Conservation (phyloP, 345 rosid species). For the Lepidium aucheri region DNA sequence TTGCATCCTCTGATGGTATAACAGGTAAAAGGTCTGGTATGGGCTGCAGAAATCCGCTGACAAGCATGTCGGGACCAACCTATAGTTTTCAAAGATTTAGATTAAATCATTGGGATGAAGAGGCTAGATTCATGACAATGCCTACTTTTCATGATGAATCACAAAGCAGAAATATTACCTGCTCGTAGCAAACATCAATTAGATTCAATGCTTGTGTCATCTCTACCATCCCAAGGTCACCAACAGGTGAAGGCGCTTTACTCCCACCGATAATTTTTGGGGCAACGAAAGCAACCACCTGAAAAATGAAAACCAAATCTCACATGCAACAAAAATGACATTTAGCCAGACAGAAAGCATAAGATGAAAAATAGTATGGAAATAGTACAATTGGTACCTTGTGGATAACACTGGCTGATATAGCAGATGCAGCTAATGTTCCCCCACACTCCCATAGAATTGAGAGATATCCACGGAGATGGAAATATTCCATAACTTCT, state of each 20-base stretch:
- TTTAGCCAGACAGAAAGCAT: background rate
- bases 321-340: background rate
- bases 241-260: slow-evolving; percentile 85
- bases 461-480: slow-evolving; percentile 85
- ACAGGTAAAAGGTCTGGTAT: slow-evolving; percentile 74
- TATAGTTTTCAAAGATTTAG: slow-evolving; percentile 24
- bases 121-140: background rate
- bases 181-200: slow-evolving; percentile 72
- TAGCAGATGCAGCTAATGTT: slow-evolving; percentile 83
- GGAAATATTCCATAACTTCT: slow-evolving; percentile 94
- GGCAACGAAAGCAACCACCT: slow-evolving; percentile 91
- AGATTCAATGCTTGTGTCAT: slow-evolving; percentile 94
- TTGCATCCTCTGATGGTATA: slow-evolving; percentile 74
- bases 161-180: slow-evolving; percentile 35
- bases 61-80: slow-evolving; percentile 95
- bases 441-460: slow-evolving; percentile 98
- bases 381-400: slow-evolving; percentile 37
- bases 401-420: slow-evolving; percentile 81
- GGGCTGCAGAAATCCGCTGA: slow-evolving; percentile 90
- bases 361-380: background rate
- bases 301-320: background rate
- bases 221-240: slow-evolving; percentile 98
- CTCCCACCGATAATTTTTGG: slow-evolving; percentile 95
- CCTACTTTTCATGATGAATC: background rate
- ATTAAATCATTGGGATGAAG: background rate